Evolutionary conservation across 2,329 filamentous ascomycete genomes (phyloP).

Genomic region (Penicillium capsulatum): DNA sequence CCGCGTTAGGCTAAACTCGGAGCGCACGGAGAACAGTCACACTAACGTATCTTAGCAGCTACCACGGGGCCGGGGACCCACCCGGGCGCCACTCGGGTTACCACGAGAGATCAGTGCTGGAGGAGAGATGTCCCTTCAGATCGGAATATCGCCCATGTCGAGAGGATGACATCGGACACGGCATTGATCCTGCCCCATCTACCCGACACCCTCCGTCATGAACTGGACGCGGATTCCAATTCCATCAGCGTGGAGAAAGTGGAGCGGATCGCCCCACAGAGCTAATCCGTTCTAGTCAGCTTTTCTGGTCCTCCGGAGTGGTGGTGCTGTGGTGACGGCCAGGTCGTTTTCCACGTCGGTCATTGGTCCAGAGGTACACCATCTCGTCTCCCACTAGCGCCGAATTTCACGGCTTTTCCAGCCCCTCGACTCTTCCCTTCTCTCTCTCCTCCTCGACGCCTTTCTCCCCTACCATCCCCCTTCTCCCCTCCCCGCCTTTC

Average conservation of each 20-base stretch:
- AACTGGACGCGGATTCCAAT: conserved; percentile 7
- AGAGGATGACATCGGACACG: background rate
- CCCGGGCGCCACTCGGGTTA: conserved; percentile 22
- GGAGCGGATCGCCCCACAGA: conserved; percentile 23
- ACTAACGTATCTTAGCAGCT: conserved; percentile 20
- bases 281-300: conserved; percentile 16
- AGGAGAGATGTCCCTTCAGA: background rate
- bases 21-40: conserved; percentile 24
- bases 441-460: conserved; percentile 8
- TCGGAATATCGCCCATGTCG: background rate
- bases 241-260: conserved; percentile 13
- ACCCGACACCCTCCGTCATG: conserved; percentile 6
- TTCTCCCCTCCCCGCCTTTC: conserved; percentile 5
- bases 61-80: conserved; percentile 23
- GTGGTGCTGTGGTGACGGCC: conserved; percentile 18
- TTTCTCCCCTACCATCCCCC: conserved; percentile 5
- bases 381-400: too few relatives aligned
- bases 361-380: too few relatives aligned
- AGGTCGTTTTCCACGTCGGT: conserved; percentile 3
- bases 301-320: background rate
- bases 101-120: conserved; percentile 12
- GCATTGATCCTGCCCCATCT: too few relatives aligned
- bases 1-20: conserved; percentile 22
- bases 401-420: conserved; percentile 26
- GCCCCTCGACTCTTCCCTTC: conserved; percentile 24